phyloP scores from a whole-genome alignment of 1,284 basidiomycete genomes.

The Ganoderma lingzhi region DNA sequence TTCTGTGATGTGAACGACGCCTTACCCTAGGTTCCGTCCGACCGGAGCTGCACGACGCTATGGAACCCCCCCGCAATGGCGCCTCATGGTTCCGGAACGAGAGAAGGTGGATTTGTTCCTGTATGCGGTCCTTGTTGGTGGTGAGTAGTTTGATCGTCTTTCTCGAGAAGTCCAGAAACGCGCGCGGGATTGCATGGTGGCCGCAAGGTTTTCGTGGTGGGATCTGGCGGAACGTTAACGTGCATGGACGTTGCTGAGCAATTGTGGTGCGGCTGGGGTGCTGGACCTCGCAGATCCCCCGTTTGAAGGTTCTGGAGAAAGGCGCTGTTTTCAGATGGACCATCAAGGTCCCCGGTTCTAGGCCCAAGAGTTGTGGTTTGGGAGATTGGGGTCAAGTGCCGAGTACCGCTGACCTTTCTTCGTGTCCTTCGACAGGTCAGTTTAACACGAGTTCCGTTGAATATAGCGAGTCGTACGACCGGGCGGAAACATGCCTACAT shows the following conservation, averaged over 20 bases:
- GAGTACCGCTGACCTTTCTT: not conserved
- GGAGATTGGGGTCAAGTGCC: not conserved
- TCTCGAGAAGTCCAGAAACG: not conserved
- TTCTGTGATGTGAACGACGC: not conserved
- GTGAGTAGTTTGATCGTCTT: constrained; percentile 23
- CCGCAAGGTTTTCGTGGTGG: not conserved
- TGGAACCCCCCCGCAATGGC: constrained; percentile 25
- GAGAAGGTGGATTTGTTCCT: constrained; percentile 36
- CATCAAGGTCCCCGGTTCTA: not conserved
- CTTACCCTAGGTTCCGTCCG: constrained; percentile 27
- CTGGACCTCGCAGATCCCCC: not conserved
- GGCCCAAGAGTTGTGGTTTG: not conserved
- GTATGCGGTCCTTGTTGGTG: constrained; percentile 38
- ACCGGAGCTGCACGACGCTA: constrained; percentile 22
- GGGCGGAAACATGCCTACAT: too few relatives aligned
- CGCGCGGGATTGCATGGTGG: not conserved
- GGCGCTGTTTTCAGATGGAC: not conserved
- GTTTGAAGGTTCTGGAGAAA: not conserved
- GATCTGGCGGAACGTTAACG: too few relatives aligned
- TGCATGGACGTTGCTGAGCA: too few relatives aligned
- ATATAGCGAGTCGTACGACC: not conserved
- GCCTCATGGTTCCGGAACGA: constrained; percentile 25
- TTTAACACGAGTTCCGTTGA: not conserved
- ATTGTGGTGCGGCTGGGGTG: not conserved
- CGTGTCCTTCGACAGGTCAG: not conserved